Evolutionary conservation across 2,329 filamentous ascomycete genomes (phyloP), one percentile per base, ranked within the genome.

Genomic region (Neonectria faginata): DNA sequence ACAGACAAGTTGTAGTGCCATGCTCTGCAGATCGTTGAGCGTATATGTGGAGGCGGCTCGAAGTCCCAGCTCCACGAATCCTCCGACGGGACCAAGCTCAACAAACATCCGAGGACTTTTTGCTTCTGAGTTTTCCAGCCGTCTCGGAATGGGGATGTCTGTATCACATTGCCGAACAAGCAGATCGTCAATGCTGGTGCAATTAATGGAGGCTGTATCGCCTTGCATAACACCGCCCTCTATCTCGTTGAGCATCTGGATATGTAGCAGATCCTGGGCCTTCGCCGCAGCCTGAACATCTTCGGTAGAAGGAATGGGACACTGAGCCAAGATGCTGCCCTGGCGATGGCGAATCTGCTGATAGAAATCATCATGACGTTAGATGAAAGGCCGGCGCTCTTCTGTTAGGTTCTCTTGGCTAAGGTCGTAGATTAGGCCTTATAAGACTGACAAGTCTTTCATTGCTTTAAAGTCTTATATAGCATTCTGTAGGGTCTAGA

Each of bases 381-480:
- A 48, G 1, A 65, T 39, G 10, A 65, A 65, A 61, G 54, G 52
- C 29, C 52, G 31, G n/a, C 22, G 11, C 41, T 65, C 62, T 29
- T 33, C 25, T 14, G 18, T n/a, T 22, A 39, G 31, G 25, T 25
- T 65, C 57, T 65, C 57, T 31, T 57, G n/a, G 8, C 57, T 2
- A 18, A 65, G 41, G 20, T 65, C 57, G 18, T n/a, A 39, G 39
- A 60, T 58, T 11, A 65, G 39, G 16, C 45, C 44, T 16, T 18
- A 20, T 44, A 65, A 45, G 45, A 65, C 57, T 50, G 57, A 57
- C 39, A 57, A 65, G 27, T 25, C 62, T 31, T 11, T 61, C 58
- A 57, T 65, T 10, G 62, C 62, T 22, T 61, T 57, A n/a, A 57
- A 65, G 45, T 61, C 57, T 54, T 47, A 44, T 6, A 65, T 41